Base-by-base conservation (phyloP, 2,329 filamentous ascomycete species). In the Ceratocystis cacaofunesta region DNA sequence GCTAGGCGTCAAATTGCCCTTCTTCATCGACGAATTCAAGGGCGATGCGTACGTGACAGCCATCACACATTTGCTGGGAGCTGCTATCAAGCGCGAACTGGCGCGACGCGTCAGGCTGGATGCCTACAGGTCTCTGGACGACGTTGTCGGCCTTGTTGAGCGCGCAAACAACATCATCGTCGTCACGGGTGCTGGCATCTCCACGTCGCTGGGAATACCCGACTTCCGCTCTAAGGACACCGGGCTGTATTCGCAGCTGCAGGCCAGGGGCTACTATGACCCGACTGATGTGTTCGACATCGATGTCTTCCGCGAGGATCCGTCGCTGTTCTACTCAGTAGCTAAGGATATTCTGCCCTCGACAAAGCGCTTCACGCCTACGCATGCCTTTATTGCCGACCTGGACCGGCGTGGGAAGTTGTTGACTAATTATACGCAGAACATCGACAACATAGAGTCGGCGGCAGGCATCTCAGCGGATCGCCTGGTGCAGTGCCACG, bases 241-340 rank as follows among this genome's bases (percentile, higher is more conserved):
- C 1, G 92, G 92, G 62, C 86, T 97, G 65, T 97, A 97, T 76
- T 87, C 90, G 58, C 87, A 91, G 72, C 80, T 97, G 63, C 85
- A 84, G 70, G 84, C 90, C 71, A 82, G 94, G 68, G 91, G 90
- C 5, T 77, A 87, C 68, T 84, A 79, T 69, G 92, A 96, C 71
- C 92, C 92, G 0, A 92, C 97, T 73, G 91, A 97, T 72, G 91
- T 97, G 30, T 99, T 99, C 72, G 90, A 96, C 76, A 94, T 97
- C 69, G 76, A 84, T 63, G 81, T 92, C 70, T 99, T 99, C 75
- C 85, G 85, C 70, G 82, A 92, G 61, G 89, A 97, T 72, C 94
- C 94, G 1, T 83, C 80, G 69, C 89, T 92, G 69, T 99, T 99
- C 78, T 99, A 95, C 78, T 87, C 85, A 1, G 84, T 96, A 60